A percentile compares a stretch with the other conserved stretches of the same genome.
phyloP scores from a whole-genome alignment of 1,139 yeast species.

The Waltiozyma solani region DNA sequence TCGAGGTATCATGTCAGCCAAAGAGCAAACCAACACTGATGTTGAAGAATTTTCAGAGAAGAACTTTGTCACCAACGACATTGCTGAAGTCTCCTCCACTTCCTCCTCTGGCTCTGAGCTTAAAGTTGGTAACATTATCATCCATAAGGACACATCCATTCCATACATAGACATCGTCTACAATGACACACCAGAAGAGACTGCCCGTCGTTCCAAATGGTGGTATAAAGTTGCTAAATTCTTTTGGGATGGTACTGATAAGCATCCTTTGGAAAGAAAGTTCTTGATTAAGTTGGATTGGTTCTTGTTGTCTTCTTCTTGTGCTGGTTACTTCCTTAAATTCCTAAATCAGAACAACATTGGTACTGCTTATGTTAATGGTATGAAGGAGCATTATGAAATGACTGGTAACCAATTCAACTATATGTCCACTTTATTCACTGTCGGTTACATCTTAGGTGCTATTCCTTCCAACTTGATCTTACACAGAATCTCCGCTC shows the following conservation, averaged over 20 bases:
- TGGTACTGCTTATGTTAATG: conserved; percentile 46
- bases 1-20: too few relatives aligned
- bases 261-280: conserved; percentile 33
- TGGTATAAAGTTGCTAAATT: conserved; percentile 13
- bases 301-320: conserved; percentile 33
- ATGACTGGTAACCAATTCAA: conserved; percentile 47
- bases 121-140: not conserved
- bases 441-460: conserved; percentile 50
- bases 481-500: conserved; percentile 41
- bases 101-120: not conserved
- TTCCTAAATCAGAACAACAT: conserved; percentile 36
- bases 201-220: conserved; percentile 5
- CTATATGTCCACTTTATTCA: conserved; percentile 41
- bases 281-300: conserved; percentile 35
- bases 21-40: too few relatives aligned
- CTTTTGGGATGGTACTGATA: conserved; percentile 33
- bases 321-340: conserved; percentile 33
- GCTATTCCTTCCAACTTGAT: conserved; percentile 49
- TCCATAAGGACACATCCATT: not conserved
- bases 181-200: not conserved
- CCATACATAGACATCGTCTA: not conserved
- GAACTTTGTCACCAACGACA: too few relatives aligned
- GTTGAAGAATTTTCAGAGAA: too few relatives aligned
- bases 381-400: conserved; percentile 45
- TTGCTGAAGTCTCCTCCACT: too few relatives aligned